These are phyloP conservation scores for Zymoseptoria pseudotritici DNA, from an alignment of 2,329 filamentous ascomycete species.

Conservation along the genomic window DNA sequence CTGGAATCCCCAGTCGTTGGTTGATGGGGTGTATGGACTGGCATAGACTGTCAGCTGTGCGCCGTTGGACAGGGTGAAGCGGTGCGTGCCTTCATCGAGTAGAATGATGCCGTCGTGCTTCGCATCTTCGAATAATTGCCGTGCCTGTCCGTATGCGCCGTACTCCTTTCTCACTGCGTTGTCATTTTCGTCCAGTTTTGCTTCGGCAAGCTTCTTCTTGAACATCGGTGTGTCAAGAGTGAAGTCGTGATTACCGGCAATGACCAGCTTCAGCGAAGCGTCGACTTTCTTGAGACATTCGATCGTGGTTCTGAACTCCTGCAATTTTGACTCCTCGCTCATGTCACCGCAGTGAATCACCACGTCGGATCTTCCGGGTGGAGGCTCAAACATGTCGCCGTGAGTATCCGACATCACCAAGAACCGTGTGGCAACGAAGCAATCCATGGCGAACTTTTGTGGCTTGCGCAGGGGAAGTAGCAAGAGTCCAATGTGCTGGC, in stretches of 20 bases:
- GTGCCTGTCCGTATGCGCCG: constrained; percentile 12
- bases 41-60: constrained; percentile 47
- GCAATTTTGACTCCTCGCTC: constrained; percentile 43
- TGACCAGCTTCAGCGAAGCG: constrained; percentile 53
- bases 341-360: constrained; percentile 54
- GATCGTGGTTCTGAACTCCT: constrained; percentile 43
- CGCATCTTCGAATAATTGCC: constrained; percentile 28
- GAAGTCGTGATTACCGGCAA: constrained; percentile 57
- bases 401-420: constrained; percentile 42
- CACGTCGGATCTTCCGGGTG: constrained; percentile 46
- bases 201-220: constrained; percentile 6
- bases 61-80: constrained; percentile 43
- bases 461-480: too few relatives aligned
- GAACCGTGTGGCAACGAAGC: constrained; percentile 28
- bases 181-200: neutral
- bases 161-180: constrained; percentile 3
- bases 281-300: constrained; percentile 42
- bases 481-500: too few relatives aligned
- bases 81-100: constrained; percentile 47
- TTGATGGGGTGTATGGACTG: constrained; percentile 48
- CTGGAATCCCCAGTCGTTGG: constrained; percentile 45
- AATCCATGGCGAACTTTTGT: too few relatives aligned
- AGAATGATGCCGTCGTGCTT: constrained; percentile 43
- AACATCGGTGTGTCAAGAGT: constrained; percentile 40
- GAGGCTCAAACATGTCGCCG: constrained; percentile 9